Conservation (phyloP, 2,329 filamentous ascomycete species). For the Zalaria obscura region DNA sequence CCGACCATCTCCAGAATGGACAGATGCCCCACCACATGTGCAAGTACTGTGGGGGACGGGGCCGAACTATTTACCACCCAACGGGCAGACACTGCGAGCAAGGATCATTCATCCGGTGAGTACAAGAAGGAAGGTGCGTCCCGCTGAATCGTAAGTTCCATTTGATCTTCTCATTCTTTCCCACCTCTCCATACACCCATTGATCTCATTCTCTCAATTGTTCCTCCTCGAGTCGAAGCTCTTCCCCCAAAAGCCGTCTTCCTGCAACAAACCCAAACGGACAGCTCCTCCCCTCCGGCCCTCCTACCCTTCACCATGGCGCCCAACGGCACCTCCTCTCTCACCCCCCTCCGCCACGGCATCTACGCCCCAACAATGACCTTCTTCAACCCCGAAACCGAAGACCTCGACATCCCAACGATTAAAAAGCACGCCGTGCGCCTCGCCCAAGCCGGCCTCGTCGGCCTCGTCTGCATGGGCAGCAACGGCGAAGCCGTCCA, state of each 20-base stretch:
- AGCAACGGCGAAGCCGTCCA: slow-evolving; percentile 86
- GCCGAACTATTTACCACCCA: no score
- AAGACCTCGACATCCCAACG: slow-evolving; percentile 67
- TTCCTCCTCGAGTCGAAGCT: not conserved
- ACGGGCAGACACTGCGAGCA: no score
- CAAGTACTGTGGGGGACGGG: no score
- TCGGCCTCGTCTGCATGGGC: slow-evolving; percentile 73
- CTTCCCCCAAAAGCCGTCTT: no score
- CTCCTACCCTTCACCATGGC: slow-evolving; percentile 14
- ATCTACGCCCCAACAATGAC: slow-evolving; percentile 86
- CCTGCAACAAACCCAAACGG: no score
- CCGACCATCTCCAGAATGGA: no score
- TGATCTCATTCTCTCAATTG: not conserved
- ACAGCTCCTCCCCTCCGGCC: not conserved
- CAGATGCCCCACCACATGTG: no score
- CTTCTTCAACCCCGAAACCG: slow-evolving; percentile 72
- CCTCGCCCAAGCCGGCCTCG: slow-evolving; percentile 62
- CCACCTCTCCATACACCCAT: not conserved
- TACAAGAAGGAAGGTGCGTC: no score
- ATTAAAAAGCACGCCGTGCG: slow-evolving; percentile 72
- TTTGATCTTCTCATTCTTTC: no score
- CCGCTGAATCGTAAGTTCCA: no score
- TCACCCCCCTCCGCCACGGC: slow-evolving; percentile 57
- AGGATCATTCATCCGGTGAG: no score
- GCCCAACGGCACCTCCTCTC: slow-evolving; percentile 10